Evolutionary conservation across 108 stramenopile genomes (phyloP), one percentile per base, ranked within the genome.

Genomic region (Cyclotella choctawhatcheeana): DNA sequence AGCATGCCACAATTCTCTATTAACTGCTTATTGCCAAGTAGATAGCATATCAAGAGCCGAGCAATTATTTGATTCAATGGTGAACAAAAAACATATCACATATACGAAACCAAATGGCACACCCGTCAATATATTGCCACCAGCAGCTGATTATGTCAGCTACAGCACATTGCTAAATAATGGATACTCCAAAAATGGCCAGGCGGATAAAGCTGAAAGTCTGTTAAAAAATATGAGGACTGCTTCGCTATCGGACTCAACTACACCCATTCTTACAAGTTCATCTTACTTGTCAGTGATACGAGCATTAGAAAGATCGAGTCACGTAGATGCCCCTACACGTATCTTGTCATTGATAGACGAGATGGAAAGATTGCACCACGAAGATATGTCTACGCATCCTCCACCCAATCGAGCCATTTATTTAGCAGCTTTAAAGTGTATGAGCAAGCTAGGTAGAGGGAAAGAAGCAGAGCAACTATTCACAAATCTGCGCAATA

Each of bases 1-100:
- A 14, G 68, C 76, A 35, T 77, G 76, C 31, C 70, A 77, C 51
- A 77, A 77, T 30, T 56, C 76, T 12, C 68, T 77, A 3, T 31
- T 56, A 14, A 12, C 27, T 56, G 27, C 51, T 10, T 29, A 56
- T 31, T 24, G 48, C 25, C 68, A 48, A 64, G 35, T 47, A 10
- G 34, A 44, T 18, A 48, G 24, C 53, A 35, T 73, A 26, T 20
- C 0, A 20, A 33, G 61, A 13, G 71, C 62, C 17, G 71, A 73
- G 61, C 20, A 26, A 64, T 63, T 73, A 21, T 74, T 74, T 37
- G 53, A 51, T 17, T 40, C 37, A 6, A 40, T 40, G 37, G 37
- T 40, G 37, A 40, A 40, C 37, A 6, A 40, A 43, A 14, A 43
- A 44, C 27, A 52, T 40, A 12, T 29, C 20, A n/a, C n/a, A 12